phyloP scores from a whole-genome alignment of 768 basidiomycete genomes.

The Russula virescens region DNA sequence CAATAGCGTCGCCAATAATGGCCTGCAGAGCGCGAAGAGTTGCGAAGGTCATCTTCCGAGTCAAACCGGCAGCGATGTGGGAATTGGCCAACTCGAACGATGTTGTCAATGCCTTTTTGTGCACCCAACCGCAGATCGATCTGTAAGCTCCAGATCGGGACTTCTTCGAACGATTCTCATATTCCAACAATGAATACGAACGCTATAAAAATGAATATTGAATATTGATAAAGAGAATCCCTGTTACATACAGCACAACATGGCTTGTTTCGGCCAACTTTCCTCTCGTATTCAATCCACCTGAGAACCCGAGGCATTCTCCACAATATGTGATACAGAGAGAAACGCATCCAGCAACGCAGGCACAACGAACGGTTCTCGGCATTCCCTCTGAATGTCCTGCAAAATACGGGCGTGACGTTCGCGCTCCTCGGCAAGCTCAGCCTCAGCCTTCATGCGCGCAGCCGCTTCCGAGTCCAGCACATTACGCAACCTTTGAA shows the following conservation, averaged over 20 bases:
- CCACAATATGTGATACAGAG: conserved; percentile 28
- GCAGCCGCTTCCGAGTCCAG: background rate
- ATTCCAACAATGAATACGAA: background rate
- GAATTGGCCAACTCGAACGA: conserved; percentile 1
- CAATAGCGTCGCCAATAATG: conserved; percentile 24
- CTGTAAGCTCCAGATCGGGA: conserved; percentile 1
- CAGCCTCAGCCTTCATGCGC: conserved; percentile 2
- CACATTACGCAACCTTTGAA: background rate
- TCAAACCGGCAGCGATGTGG: background rate
- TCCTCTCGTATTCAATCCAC: background rate
- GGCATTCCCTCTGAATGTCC: conserved; percentile 23
- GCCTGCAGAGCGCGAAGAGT: conserved; percentile 24
- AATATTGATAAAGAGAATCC: background rate
- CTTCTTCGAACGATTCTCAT: background rate
- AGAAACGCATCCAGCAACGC: conserved; percentile 32
- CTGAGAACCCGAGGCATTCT: background rate
- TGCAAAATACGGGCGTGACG: conserved; percentile 16
- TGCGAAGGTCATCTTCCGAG: conserved; percentile 22
- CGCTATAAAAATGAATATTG: background rate
- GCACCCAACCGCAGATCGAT: background rate
- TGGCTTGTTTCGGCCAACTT: background rate
- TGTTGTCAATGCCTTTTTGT: background rate
- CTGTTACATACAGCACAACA: background rate
- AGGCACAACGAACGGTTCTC: conserved; percentile 30
- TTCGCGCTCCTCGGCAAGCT: conserved; percentile 15